Base-by-base conservation (phyloP, 1,284 basidiomycete genomes). In the Leccinum brunneo-olivaceum region DNA sequence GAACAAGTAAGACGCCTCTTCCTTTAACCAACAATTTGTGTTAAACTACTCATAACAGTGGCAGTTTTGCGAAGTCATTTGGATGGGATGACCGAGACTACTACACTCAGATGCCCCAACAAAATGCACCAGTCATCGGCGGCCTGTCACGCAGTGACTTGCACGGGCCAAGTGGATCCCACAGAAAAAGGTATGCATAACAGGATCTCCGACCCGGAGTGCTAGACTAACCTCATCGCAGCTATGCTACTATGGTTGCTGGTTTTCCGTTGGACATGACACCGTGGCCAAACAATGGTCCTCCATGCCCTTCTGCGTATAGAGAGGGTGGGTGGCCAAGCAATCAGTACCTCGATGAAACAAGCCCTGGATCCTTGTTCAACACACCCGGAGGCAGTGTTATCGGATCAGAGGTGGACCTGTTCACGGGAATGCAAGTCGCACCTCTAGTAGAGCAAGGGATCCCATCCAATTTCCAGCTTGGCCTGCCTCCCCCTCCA, bases 171-270 rank as follows among this genome's bases (percentile, higher is more conserved):
- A 10, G n/a, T 16, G 36, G 20, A 11, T 23, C 33, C 11, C 23
- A 6, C 18, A 40, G 14, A 34, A 49, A 46, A 39, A 53, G 47
- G 58, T 61, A 37, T 15, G 45, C 25, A 10, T 29, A 20, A 18
- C n/a, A 19, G 35, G 11, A 12, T 39, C 14, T 34, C n/a, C 23
- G 39, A 20, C 19, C n/a, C 10, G 10, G 28, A 28, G 10, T 14
- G 47, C 29, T 6, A 3, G 6, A 5, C n/a, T 19, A 14, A 41
- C 16, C 4, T 39, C 24, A 6, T 37, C 11, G 3, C 19, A 54
- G 51, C n/a, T 40, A 45, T 14, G 14, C 25, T 3, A 27, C 25
- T 27, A 10, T 19, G 18, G 16, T 23, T 9, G 1, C 24, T n/a
- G 21, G 28, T 23, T 14, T 32, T 16, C 27, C 29, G 16, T n/a